phyloP scores from a whole-genome alignment of 139 green algal species.

The Volvox reticuliferus region DNA sequence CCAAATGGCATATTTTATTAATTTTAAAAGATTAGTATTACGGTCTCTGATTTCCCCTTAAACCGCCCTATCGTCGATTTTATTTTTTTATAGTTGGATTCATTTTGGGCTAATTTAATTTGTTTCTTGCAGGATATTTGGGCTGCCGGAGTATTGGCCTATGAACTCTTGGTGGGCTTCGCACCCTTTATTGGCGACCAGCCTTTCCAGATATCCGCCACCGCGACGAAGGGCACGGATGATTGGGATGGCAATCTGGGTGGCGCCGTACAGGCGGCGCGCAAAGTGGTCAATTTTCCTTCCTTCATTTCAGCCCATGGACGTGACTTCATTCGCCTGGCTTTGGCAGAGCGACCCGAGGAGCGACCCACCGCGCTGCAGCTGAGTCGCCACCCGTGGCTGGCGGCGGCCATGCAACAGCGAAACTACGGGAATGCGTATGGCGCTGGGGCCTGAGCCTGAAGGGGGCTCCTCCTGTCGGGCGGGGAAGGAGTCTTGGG shows the following conservation, averaged over 20 bases:
- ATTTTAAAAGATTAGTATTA: no score
- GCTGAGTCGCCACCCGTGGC: constrained; percentile 17
- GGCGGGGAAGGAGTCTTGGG: no score
- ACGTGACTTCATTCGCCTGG: constrained; percentile 10
- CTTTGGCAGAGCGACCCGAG: neutral
- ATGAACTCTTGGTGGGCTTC: constrained; percentile 58
- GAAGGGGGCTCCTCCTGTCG: no score
- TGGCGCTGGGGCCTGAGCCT: no score
- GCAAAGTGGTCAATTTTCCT: constrained; percentile 25
- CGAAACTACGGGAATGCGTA: neutral
- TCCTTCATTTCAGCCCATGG: neutral
- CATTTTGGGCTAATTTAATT: no score
- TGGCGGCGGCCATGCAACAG: constrained; percentile 10
- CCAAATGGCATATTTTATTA: no score
- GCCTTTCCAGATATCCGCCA: neutral
- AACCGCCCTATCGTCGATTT: no score
- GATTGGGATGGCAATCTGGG: neutral
- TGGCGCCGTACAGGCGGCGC: neutral
- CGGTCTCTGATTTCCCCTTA: no score
- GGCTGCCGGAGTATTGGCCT: constrained; percentile 57
- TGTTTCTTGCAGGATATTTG: constrained; percentile 45
- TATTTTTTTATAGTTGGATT: no score
- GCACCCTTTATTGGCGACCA: constrained; percentile 55
- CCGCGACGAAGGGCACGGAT: neutral
- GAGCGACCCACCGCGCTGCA: constrained; percentile 14